Base-by-base conservation (phyloP, 345 rosid species). In the Dovyalis caffra region DNA sequence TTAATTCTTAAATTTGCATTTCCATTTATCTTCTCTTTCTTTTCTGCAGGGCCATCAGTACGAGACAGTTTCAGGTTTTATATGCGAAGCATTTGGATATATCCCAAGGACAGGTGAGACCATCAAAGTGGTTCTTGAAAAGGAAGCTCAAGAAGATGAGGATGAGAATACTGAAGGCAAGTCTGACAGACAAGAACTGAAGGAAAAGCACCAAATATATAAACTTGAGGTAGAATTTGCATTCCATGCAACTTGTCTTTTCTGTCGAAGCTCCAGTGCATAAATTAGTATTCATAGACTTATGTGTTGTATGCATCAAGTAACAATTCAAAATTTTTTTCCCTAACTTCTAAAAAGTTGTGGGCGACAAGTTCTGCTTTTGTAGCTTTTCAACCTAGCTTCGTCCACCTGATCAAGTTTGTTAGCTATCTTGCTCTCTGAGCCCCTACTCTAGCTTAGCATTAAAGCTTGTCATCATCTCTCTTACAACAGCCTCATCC, bases 81-180 rank as follows among this genome's bases (percentile, higher is more conserved):
- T 95, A 71, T 93, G 99, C 4, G 99, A 95, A 80, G 95, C 92
- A 79, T 95, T 95, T 87, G 99, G 99, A 74, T 95, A 91, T 76
- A 95, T 95, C 70, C 99, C 98, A 56, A 87, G 91, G 89, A 95
- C 97, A 26, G 98, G 99, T 37, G 99, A 95, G 83, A 89, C 88
- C 68, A 80, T 95, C 72, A 90, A 85, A 70, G 90, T 93, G 71
- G 88, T 88, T 45, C 88, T 95, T 40, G 92, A 90, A 80, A 95
- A 88, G 87, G 98, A 86, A 79, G 86, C 82, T 78, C 79, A 85
- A 82, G 96, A 95, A 78, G 97, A 92, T 61, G 83, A 85, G 65
- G 84, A 83, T 73, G 92, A 90, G 33, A 81, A 85, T 47, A 74
- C 77, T 21, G 93, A 92, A 80, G 85, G 76, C 82, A 90, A 86